Conservation (phyloP, 179 eudicot species). For the Silene noctiflora region DNA sequence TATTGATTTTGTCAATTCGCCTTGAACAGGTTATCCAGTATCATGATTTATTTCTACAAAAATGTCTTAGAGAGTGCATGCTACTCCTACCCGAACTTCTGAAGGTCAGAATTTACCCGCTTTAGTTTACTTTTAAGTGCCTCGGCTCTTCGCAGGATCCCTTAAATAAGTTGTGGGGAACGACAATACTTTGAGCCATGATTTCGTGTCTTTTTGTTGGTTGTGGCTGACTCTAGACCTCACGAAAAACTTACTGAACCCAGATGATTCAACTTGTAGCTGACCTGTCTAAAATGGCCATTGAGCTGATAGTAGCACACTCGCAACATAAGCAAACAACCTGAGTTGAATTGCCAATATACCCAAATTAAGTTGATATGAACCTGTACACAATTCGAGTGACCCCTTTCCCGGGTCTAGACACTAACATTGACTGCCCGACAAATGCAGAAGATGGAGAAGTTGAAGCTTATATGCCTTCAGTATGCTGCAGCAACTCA, state of each 20-base stretch:
- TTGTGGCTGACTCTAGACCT: background rate
- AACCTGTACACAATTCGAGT: background rate
- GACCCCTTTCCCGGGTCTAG: background rate
- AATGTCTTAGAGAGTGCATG: constrained; percentile 92
- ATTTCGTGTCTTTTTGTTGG: background rate
- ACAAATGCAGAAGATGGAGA: constrained; percentile 76
- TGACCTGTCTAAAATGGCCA: no score
- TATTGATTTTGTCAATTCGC: constrained; percentile 7
- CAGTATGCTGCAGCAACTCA: constrained; percentile 84
- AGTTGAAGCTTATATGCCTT: constrained; percentile 72
- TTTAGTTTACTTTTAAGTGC: background rate
- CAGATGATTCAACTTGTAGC: no score
- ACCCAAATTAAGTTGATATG: background rate
- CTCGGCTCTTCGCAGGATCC: no score
- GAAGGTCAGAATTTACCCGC: constrained; percentile 45
- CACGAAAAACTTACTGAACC: no score
- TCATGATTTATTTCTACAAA: constrained; percentile 86
- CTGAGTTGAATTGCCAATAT: background rate
- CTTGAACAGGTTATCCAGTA: constrained; percentile 70
- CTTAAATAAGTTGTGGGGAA: background rate
- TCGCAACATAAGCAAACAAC: background rate
- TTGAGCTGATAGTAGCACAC: no score
- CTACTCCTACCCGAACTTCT: constrained; percentile 87
- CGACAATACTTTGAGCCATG: background rate
- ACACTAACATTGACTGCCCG: background rate